A percentile compares a stretch with the other conserved stretches of the same genome.
phyloP scores from a whole-genome alignment of 495 filamentous ascomycete species.

The Penicillium coprophilum region DNA sequence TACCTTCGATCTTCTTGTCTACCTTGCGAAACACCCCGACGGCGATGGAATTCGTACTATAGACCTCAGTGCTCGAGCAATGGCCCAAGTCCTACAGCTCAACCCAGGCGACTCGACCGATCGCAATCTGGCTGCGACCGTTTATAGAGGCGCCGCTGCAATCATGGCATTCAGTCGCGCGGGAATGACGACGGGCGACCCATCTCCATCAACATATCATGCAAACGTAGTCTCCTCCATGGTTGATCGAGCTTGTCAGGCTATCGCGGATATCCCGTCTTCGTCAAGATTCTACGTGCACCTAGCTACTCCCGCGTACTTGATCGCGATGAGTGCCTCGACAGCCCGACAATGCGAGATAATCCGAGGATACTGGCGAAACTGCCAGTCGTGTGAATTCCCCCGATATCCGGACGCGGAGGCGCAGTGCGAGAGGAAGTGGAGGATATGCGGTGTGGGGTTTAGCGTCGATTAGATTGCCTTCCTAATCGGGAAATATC shows the following conservation, averaged over 20 bases:
- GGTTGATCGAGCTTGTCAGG: slow-evolving; percentile 26
- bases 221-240: slow-evolving; percentile 17
- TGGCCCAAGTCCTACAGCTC: slow-evolving; percentile 24
- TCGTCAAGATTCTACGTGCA: slow-evolving; percentile 33
- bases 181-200: background rate
- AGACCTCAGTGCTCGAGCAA: slow-evolving; percentile 24
- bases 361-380: slow-evolving; percentile 29
- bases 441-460: slow-evolving; percentile 17
- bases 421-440: slow-evolving; percentile 29
- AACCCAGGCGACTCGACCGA: slow-evolving; percentile 14
- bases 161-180: slow-evolving; percentile 27
- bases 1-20: slow-evolving; percentile 31
- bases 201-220: slow-evolving; percentile 7
- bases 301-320: slow-evolving; percentile 28
- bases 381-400: slow-evolving; percentile 29
- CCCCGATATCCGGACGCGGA: slow-evolving; percentile 35
- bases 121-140: slow-evolving; percentile 20
- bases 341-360: slow-evolving; percentile 25
- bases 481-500: slow-evolving; percentile 24
- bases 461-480: slow-evolving; percentile 18
- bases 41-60: slow-evolving; percentile 8
- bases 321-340: slow-evolving; percentile 26
- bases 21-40: slow-evolving; percentile 21
- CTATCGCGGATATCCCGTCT: slow-evolving; percentile 24
- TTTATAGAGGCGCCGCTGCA: slow-evolving; percentile 32